Base-by-base conservation (phyloP, 345 rosid genomes). In the Acer negundo region DNA sequence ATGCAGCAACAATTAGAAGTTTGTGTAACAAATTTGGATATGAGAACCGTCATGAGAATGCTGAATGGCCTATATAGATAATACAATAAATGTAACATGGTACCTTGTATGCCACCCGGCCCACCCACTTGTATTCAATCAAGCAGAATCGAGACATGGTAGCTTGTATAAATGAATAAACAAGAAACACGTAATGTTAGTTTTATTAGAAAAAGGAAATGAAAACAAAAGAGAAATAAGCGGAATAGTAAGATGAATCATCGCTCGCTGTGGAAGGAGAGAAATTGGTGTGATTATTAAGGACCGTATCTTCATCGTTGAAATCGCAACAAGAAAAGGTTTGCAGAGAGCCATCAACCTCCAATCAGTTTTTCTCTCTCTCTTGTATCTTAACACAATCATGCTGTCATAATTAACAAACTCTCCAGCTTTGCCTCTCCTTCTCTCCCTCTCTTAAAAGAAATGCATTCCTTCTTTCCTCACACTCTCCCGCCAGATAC, bases 401-500 rank as follows among this genome's bases (percentile, higher is more conserved):
- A 76, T 74, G 88, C 65, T 82, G 85, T 82, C 78, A 76, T 80
- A 72, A 76, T 79, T 69, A 76, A 72, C 73, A 62, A 67, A 67
- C 70, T 23, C 38, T 35, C 38, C 72, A 38, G 24, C 53, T 20
- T 22, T 4, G 63, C 26, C 12, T 22, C 63, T 68, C 42, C 70
- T 65, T 70, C 58, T 53, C n/a, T 53, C 58, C 61, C 38, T 67
- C 69, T 44, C 74, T 73, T 71, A 74, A 42, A 78, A 59, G 64
- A 44, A 71, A 88, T 85, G 87, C 74, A 63, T 71, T 66, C 74
- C 72, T 77, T 86, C 81, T 85, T 82, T 77, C 75, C 74, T 73
- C 65, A 61, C 85, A 77, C 84, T 82, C 79, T 81, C 84, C 88
- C 82, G 82, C 84, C 87, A 73, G 86, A 76, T 69, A 79, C 42